These are phyloP conservation scores for Seiridium unicorne DNA, from an alignment of 2,329 filamentous ascomycete species.

Conservation along the genomic window DNA sequence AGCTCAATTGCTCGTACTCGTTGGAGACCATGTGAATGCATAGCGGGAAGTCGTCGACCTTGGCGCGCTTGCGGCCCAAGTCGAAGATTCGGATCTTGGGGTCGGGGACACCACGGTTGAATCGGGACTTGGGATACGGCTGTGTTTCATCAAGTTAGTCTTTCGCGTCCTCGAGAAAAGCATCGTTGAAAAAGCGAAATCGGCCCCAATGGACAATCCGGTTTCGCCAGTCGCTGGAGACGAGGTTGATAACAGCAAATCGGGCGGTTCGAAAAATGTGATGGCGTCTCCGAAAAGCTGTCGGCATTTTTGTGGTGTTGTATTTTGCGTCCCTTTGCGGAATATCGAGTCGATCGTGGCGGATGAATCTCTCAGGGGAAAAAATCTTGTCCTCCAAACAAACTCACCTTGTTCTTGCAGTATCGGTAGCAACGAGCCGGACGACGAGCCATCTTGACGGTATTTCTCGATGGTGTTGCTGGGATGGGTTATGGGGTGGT, in stretches of 20 bases:
- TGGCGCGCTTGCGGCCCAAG: slow-evolving; percentile 96
- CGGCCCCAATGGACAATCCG: no score
- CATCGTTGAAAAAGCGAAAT: no score
- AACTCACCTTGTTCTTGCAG: slow-evolving; percentile 99
- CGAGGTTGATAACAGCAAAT: no score
- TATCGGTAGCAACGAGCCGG: slow-evolving; percentile 99
- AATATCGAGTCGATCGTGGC: background rate
- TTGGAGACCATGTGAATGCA: slow-evolving; percentile 99
- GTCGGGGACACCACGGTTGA: slow-evolving; percentile 98
- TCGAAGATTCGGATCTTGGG: slow-evolving; percentile 95
- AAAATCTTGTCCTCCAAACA: background rate
- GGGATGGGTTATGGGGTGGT: slow-evolving; percentile 26
- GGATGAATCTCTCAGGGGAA: background rate
- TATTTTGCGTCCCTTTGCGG: no score
- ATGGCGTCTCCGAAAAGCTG: no score
- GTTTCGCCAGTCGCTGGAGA: no score
- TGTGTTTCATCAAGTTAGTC: slow-evolving; percentile 41
- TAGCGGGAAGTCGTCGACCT: slow-evolving; percentile 98
- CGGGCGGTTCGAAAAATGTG: no score
- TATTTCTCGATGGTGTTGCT: slow-evolving; percentile 50
- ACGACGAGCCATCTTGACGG: slow-evolving; percentile 97
- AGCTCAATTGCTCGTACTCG: slow-evolving; percentile 99
- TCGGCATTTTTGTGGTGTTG: no score
- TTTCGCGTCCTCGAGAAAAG: background rate
- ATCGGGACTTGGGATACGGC: slow-evolving; percentile 99